These are phyloP conservation scores for Aspergillus bridgeri DNA, from an alignment of 495 filamentous ascomycete species.

Conservation along the genomic window DNA sequence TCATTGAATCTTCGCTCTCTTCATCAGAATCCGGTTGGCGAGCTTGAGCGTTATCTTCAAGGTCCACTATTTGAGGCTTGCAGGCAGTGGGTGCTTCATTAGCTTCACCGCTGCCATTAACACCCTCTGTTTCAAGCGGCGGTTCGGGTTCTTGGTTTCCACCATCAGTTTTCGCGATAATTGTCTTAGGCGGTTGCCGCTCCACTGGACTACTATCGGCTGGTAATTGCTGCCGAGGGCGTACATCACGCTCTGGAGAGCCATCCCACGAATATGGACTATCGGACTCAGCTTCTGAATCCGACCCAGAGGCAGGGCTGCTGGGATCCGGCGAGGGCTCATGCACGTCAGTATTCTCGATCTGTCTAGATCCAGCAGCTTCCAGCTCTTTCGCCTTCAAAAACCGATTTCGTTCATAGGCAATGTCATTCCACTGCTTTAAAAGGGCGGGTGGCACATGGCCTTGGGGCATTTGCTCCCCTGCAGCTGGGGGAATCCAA, in stretches of 20 bases:
- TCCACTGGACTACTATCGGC: conserved; percentile 28
- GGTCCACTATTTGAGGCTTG: background rate
- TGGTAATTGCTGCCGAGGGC: conserved; percentile 15
- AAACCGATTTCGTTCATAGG: conserved; percentile 18
- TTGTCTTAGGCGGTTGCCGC: background rate
- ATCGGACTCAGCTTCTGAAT: conserved; percentile 16
- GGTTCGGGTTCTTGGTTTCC: background rate
- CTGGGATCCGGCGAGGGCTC: background rate
- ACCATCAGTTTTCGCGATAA: background rate
- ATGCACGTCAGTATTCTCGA: conserved; percentile 8
- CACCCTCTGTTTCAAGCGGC: background rate
- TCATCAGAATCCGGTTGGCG: conserved; percentile 20
- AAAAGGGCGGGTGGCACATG: conserved; percentile 38
- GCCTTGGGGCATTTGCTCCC: conserved; percentile 20
- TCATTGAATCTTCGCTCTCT: conserved; percentile 46
- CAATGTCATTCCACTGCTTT: conserved; percentile 37
- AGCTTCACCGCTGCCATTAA: background rate
- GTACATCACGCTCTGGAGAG: conserved; percentile 7
- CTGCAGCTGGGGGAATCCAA: conserved; percentile 38
- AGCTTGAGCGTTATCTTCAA: background rate
- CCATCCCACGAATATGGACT: conserved; percentile 13
- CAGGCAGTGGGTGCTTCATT: background rate
- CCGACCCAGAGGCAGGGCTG: conserved; percentile 4
- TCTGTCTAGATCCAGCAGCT: background rate
- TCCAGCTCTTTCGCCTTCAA: conserved; percentile 2